A percentile compares a stretch with the other conserved stretches of the same genome.
phyloP scores from a whole-genome alignment of 345 rosid species.

The Arabis hirsuta region DNA sequence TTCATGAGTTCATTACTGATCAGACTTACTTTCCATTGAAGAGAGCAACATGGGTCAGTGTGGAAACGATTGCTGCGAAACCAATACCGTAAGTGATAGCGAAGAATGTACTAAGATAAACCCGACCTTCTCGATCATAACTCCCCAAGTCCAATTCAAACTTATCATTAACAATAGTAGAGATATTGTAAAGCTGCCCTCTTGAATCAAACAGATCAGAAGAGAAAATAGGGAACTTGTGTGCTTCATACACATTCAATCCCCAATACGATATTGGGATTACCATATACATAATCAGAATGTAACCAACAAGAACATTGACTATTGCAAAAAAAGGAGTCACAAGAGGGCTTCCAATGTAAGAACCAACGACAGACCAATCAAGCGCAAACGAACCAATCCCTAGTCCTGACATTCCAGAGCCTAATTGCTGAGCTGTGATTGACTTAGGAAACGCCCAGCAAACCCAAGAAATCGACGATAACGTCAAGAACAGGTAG shows the following conservation, averaged over 20 bases:
- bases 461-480: constrained; percentile 62
- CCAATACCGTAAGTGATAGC: constrained; percentile 64
- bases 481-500: constrained; percentile 56
- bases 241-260: constrained; percentile 46
- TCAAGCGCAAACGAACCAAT: constrained; percentile 57
- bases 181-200: constrained; percentile 52
- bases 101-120: constrained; percentile 58
- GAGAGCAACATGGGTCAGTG: constrained; percentile 58
- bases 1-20: constrained; percentile 4
- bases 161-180: constrained; percentile 56
- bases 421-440: constrained; percentile 60
- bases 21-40: constrained; percentile 64
- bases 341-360: constrained; percentile 64
- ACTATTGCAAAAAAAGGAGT: constrained; percentile 59
- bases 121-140: constrained; percentile 51
- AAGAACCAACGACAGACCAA: constrained; percentile 63
- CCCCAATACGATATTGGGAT: constrained; percentile 56
- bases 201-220: constrained; percentile 51
- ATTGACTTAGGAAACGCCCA: constrained; percentile 62
- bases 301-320: constrained; percentile 54
- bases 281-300: constrained; percentile 43
- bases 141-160: constrained; percentile 51
- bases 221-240: constrained; percentile 60
- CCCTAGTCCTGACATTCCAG: constrained; percentile 65
- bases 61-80: constrained; percentile 58